phyloP scores from a whole-genome alignment of 1,284 basidiomycete species.

The Melanopsichium pennsylvanicum region DNA sequence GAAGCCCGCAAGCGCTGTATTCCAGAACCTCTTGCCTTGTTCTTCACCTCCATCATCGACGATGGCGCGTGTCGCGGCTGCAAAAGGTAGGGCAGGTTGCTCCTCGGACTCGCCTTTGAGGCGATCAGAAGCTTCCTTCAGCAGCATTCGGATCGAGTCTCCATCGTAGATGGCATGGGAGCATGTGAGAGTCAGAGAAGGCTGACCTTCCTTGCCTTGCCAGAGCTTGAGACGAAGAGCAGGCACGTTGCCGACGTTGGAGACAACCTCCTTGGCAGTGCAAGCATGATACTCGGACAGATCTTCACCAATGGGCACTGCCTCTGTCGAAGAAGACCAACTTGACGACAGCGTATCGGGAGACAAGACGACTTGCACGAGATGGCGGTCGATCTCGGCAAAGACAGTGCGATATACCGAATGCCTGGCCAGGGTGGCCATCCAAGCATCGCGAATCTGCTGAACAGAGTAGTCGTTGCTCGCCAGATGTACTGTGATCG shows the following conservation, averaged over 20 bases:
- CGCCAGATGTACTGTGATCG: constrained; percentile 22
- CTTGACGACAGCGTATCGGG: constrained; percentile 1
- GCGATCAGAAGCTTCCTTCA: constrained; percentile 27
- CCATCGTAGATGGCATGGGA: constrained; percentile 63
- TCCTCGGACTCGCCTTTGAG: neutral
- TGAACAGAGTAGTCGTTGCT: constrained; percentile 1
- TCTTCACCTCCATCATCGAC: constrained; percentile 13
- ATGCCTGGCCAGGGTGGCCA: constrained; percentile 23
- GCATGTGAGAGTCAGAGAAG: constrained; percentile 27
- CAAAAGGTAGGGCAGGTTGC: constrained; percentile 14
- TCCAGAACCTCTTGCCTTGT: constrained; percentile 43
- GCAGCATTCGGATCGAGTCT: constrained; percentile 47
- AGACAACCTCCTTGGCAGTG: constrained; percentile 35
- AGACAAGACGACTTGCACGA: constrained; percentile 42
- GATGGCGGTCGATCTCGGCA: constrained; percentile 18
- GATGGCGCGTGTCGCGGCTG: constrained; percentile 18
- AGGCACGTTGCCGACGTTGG: constrained; percentile 17
- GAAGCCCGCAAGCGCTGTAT: constrained; percentile 34
- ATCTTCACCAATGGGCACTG: neutral
- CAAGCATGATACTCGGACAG: constrained; percentile 13
- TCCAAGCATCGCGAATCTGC: constrained; percentile 32
- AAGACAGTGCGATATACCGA: constrained; percentile 58
- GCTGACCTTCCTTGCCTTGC: constrained; percentile 8
- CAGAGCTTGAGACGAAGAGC: constrained; percentile 46
- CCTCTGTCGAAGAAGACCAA: constrained; percentile 9